A percentile compares a stretch with the other conserved stretches of the same genome.
These are phyloP conservation scores for Limonium bicolor DNA, from an alignment of 148 eudicot genomes.

Conservation along the genomic window DNA sequence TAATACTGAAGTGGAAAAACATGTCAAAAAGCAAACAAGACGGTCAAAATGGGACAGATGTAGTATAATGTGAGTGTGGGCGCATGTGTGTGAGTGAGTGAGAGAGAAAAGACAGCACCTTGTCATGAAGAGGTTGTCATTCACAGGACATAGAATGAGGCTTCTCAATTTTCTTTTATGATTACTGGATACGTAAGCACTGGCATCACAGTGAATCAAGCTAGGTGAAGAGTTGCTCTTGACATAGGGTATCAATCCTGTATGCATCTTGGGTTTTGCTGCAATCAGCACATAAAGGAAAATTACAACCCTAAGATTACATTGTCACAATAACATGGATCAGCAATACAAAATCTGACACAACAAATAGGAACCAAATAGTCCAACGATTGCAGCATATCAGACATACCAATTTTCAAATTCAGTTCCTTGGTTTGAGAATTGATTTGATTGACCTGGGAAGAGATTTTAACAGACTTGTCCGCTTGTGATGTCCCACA, in stretches of 20 bases:
- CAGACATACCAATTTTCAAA: conserved; percentile 57
- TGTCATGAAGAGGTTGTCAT: conserved; percentile 62
- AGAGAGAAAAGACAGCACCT: conserved; percentile 27
- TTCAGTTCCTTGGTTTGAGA: conserved; percentile 36
- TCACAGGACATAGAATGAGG: conserved; percentile 66
- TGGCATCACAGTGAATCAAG: conserved; percentile 38
- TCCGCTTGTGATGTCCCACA: conserved; percentile 30
- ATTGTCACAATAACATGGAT: background rate
- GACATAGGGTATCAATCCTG: conserved; percentile 46
- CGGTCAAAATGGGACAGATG: background rate
- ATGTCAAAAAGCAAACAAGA: background rate
- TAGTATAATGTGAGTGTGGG: background rate
- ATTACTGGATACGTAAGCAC: conserved; percentile 50
- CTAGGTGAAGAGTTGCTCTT: conserved; percentile 45
- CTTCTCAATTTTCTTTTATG: conserved; percentile 95
- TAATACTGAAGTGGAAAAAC: no score
- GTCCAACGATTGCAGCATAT: conserved; percentile 1
- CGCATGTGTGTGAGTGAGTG: background rate
- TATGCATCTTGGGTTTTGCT: conserved; percentile 62
- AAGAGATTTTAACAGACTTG: conserved; percentile 18
- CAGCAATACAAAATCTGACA: background rate
- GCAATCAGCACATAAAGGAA: conserved; percentile 7
- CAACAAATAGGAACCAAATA: background rate
- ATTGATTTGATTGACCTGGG: conserved; percentile 23
- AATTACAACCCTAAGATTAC: background rate